phyloP scores from a whole-genome alignment of 805 yeast genomes.

The Suhomyces sp. region DNA sequence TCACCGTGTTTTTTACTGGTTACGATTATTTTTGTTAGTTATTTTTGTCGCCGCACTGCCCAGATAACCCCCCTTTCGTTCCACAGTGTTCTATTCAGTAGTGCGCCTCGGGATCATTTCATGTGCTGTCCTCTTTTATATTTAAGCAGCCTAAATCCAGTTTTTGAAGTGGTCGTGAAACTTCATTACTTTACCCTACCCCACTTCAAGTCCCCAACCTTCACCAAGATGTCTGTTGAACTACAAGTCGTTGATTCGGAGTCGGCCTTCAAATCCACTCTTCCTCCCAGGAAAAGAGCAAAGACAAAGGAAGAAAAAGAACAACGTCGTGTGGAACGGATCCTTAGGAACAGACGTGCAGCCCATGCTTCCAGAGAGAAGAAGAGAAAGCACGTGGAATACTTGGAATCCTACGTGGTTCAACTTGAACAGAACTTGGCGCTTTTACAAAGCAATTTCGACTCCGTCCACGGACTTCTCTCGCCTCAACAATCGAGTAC shows the following conservation, averaged over 20 bases:
- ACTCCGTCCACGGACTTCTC: constrained; percentile 15
- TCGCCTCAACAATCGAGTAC: constrained; percentile 10
- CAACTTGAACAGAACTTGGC: constrained; percentile 39
- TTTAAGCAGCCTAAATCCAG: constrained; percentile 1
- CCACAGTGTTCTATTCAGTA: too few relatives aligned
- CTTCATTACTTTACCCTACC: too few relatives aligned
- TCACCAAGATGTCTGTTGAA: constrained; percentile 6
- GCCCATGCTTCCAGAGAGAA: constrained; percentile 98
- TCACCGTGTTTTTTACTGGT: too few relatives aligned
- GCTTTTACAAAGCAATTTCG: constrained; percentile 24
- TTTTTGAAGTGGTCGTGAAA: too few relatives aligned
- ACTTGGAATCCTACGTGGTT: constrained; percentile 62
- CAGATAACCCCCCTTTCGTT: too few relatives aligned
- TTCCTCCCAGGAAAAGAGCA: constrained; percentile 96
- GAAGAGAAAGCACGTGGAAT: constrained; percentile 89
- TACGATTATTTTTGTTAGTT: too few relatives aligned
- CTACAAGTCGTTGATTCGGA: constrained; percentile 1
- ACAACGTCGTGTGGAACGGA: constrained; percentile 91
- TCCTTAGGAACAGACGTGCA: constrained; percentile 90
- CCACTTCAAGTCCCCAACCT: too few relatives aligned
- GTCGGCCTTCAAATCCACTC: constrained; percentile 37
- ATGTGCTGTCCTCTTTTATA: constrained; percentile 4
- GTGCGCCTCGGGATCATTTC: too few relatives aligned
- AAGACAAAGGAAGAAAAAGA: constrained; percentile 96
- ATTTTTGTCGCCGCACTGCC: too few relatives aligned